Evolutionary conservation across 192 early-diverging fungal species (phyloP).

Genomic region (Coemansia sp.): DNA sequence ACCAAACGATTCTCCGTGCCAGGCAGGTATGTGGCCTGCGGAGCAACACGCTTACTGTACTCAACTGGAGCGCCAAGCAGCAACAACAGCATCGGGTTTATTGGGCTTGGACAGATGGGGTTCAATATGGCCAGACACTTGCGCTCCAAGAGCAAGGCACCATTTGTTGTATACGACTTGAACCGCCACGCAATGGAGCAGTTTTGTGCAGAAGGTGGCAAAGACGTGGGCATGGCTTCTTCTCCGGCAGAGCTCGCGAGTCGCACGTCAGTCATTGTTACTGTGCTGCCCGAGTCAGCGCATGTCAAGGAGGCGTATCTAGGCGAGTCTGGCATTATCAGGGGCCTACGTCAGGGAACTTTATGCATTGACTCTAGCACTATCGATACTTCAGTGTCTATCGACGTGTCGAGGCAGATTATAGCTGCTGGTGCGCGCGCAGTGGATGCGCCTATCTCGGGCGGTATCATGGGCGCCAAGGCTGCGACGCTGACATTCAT

Average conservation of each 20-base stretch:
- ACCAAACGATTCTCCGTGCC: background rate
- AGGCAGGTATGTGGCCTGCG: background rate
- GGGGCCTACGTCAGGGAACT: slow-evolving; percentile 51
- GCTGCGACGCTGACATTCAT: slow-evolving; percentile 94
- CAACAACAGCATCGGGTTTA: slow-evolving; percentile 33
- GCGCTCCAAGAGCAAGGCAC: slow-evolving; percentile 52
- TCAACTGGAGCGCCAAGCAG: background rate
- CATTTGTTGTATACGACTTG: slow-evolving; percentile 76
- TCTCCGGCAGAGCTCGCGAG: slow-evolving; percentile 72
- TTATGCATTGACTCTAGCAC: slow-evolving; percentile 90
- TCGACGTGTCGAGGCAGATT: slow-evolving; percentile 65
- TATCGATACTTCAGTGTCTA: slow-evolving; percentile 80
- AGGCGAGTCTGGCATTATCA: slow-evolving; percentile 63
- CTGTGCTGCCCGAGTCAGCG: slow-evolving; percentile 84
- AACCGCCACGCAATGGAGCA: slow-evolving; percentile 55
- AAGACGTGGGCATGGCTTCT: slow-evolving; percentile 54
- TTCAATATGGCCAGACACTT: slow-evolving; percentile 92
- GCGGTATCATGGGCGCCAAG: slow-evolving; percentile 86
- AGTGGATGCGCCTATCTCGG: slow-evolving; percentile 94
- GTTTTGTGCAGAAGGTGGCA: slow-evolving; percentile 56
- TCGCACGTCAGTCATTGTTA: slow-evolving; percentile 73
- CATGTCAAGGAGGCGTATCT: slow-evolving; percentile 85
- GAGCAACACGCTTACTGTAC: background rate
- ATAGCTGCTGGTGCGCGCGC: slow-evolving; percentile 61
- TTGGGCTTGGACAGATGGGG: slow-evolving; percentile 93